phyloP scores from a whole-genome alignment of 441 rosid genomes.

The Viola pubescens region DNA sequence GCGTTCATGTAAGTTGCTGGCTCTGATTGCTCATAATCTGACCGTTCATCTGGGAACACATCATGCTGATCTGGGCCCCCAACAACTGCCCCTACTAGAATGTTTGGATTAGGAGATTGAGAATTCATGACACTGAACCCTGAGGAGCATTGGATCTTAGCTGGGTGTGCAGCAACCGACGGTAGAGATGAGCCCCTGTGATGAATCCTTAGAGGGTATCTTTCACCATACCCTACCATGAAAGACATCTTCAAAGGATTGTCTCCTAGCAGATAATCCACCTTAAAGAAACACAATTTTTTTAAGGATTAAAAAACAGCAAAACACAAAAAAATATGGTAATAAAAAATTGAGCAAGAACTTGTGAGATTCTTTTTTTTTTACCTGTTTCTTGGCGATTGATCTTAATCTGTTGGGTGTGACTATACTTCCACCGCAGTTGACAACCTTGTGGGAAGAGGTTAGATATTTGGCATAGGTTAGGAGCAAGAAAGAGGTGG shows the following conservation, averaged over 20 bases:
- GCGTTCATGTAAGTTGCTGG: slow-evolving; percentile 93
- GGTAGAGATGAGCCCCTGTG: slow-evolving; percentile 90
- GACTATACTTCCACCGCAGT: slow-evolving; percentile 49
- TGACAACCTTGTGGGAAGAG: slow-evolving; percentile 38
- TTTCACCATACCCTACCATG: slow-evolving; percentile 84
- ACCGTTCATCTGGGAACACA: slow-evolving; percentile 53
- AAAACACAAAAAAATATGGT: neutral
- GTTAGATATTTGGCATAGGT: slow-evolving; percentile 74
- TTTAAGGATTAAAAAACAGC: neutral
- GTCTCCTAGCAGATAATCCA: slow-evolving; percentile 77
- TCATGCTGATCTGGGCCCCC: slow-evolving; percentile 88
- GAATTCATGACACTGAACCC: slow-evolving; percentile 63
- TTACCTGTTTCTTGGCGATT: slow-evolving; percentile 66
- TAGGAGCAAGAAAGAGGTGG: slow-evolving; percentile 80
- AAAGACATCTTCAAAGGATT: slow-evolving; percentile 80
- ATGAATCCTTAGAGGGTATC: slow-evolving; percentile 72
- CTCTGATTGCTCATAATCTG: slow-evolving; percentile 75
- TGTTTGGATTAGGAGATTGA: slow-evolving; percentile 62
- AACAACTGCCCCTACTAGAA: slow-evolving; percentile 73
- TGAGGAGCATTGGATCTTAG: slow-evolving; percentile 53
- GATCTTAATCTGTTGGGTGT: slow-evolving; percentile 49
- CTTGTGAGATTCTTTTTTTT: neutral
- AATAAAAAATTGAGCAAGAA: too few species aligned
- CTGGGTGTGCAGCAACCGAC: slow-evolving; percentile 50
- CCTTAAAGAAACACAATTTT: slow-evolving; percentile 28